Percentiles rank a stretch among this genome's conserved stretches.
Evolutionary conservation across 768 basidiomycete genomes (phyloP).

Genomic region (Astraeus odoratus): DNA sequence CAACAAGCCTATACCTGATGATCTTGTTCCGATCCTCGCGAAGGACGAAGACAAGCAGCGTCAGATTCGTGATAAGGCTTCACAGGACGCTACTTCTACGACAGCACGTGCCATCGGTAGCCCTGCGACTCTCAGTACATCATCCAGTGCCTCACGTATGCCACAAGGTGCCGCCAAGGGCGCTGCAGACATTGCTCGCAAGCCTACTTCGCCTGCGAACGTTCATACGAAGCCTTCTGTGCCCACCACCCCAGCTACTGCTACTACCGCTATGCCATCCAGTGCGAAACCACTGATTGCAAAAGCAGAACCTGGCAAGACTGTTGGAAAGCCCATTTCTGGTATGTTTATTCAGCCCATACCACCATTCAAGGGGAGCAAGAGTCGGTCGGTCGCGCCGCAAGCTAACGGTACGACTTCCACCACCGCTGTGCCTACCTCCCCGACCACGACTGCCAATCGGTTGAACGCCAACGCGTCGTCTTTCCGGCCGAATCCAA

Average conservation of each 20-base stretch:
- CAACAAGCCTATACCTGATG: constrained; percentile 92
- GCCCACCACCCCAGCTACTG: constrained; percentile 22
- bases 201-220: constrained; percentile 20
- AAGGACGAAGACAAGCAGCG: constrained; percentile 92
- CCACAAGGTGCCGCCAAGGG: constrained; percentile 28
- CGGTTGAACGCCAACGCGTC: constrained; percentile 85
- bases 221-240: constrained; percentile 22
- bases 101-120: constrained; percentile 66
- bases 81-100: constrained; percentile 55
- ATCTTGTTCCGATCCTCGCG: constrained; percentile 85
- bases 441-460: constrained; percentile 48
- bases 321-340: constrained; percentile 42
- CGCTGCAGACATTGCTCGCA: constrained; percentile 21
- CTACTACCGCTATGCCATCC: constrained; percentile 23
- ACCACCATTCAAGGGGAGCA: constrained; percentile 79
- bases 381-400: constrained; percentile 29
- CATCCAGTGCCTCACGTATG: constrained; percentile 43
- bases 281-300: constrained; percentile 24
- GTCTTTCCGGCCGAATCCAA: constrained; percentile 85
- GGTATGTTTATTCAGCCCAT: constrained; percentile 84
- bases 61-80: constrained; percentile 72
- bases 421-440: constrained; percentile 34
- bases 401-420: constrained; percentile 27
- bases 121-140: constrained; percentile 30
- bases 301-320: constrained; percentile 27